These are phyloP conservation scores for Syzygium grande DNA, from an alignment of 345 rosid genomes.

Conservation along the genomic window DNA sequence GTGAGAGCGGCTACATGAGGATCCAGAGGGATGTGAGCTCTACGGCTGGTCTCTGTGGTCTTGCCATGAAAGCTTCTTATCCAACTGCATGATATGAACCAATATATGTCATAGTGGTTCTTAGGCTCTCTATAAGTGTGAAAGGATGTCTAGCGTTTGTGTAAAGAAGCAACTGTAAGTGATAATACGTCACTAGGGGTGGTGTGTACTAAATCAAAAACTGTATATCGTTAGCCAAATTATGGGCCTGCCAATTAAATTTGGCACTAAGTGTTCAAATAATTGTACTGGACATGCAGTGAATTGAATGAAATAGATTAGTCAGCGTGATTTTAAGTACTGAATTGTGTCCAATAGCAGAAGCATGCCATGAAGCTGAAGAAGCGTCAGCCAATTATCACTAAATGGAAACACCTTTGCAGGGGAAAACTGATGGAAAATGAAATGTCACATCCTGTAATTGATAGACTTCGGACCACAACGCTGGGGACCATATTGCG, in stretches of 20 bases:
- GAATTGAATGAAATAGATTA: not conserved
- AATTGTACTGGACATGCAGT: not conserved
- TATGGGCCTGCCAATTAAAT: not conserved
- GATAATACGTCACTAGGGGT: not conserved
- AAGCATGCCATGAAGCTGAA: not conserved
- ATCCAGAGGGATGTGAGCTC: slow-evolving; percentile 21
- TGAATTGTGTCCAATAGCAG: not conserved
- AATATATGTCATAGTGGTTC: not conserved
- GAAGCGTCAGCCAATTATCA: not conserved
- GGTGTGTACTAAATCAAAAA: not conserved
- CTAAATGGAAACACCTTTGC: not conserved
- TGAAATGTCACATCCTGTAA: not conserved
- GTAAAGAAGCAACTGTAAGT: not conserved
- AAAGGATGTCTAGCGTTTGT: not conserved
- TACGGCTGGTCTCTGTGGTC: slow-evolving; percentile 45
- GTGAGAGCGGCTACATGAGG: slow-evolving; percentile 24
- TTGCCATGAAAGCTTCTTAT: slow-evolving; percentile 12
- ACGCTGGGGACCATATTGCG: not conserved
- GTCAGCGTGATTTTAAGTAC: not conserved
- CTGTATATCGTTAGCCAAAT: not conserved
- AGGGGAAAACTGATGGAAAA: not conserved
- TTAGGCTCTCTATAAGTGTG: not conserved
- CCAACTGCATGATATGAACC: not conserved
- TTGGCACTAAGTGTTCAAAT: not conserved
- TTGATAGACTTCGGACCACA: not conserved